A percentile compares a stretch with the other conserved stretches of the same genome.
These are phyloP conservation scores for Saccharomyces uvarum DNA, from an alignment of 1,139 yeast genomes.

Conservation along the genomic window DNA sequence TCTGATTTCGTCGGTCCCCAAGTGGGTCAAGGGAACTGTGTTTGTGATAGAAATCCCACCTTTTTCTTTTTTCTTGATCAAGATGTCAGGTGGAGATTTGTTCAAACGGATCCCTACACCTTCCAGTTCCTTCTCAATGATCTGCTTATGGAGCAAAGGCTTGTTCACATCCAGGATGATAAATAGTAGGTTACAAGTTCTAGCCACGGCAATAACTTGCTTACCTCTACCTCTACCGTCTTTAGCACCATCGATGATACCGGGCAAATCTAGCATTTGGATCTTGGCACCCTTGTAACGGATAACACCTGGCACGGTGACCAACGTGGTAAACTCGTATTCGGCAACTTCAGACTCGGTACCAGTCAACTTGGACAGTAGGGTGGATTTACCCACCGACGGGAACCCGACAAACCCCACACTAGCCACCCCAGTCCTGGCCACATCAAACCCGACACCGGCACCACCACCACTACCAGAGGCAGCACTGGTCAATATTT, in stretches of 20 bases:
- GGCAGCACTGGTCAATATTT: conserved; percentile 70
- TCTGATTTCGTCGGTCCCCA: conserved; percentile 85
- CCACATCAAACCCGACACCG: conserved; percentile 89
- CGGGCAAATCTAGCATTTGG: conserved; percentile 97
- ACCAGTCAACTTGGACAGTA: conserved; percentile 82
- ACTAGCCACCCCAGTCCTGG: conserved; percentile 94
- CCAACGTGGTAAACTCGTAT: conserved; percentile 91
- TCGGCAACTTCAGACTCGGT: conserved; percentile 97
- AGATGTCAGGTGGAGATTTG: conserved; percentile 84
- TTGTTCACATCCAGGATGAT: conserved; percentile 93
- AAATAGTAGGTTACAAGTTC: conserved; percentile 87
- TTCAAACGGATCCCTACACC: conserved; percentile 95
- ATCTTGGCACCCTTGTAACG: conserved; percentile 94
- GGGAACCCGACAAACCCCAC: conserved; percentile 98
- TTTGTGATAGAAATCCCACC: conserved; percentile 93
- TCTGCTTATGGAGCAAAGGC: conserved; percentile 86
- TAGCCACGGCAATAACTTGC: conserved; percentile 96
- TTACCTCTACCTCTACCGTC: conserved; percentile 99
- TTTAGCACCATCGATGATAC: conserved; percentile 97
- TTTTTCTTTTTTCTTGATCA: conserved; percentile 83
- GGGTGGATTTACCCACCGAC: conserved; percentile 92
- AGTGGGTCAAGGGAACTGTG: conserved; percentile 84
- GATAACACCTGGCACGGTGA: conserved; percentile 95
- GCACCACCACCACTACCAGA: conserved; percentile 86
- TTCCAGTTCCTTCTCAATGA: conserved; percentile 89